Evolutionary conservation across 345 rosid genomes (phyloP), one percentile per base, ranked within the genome.

Genomic region (Hirschfeldia incana): DNA sequence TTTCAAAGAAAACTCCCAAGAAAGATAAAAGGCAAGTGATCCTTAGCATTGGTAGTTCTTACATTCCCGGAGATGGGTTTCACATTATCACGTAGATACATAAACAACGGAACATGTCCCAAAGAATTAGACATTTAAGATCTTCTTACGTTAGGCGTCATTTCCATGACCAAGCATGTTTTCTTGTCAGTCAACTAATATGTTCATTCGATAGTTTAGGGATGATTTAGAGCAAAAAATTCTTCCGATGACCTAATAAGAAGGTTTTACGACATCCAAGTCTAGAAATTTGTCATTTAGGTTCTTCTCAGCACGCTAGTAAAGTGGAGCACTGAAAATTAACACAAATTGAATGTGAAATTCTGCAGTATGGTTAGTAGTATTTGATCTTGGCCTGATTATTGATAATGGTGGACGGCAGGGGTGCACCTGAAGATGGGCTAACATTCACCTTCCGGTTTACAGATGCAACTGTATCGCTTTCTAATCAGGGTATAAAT

Each of bases 381-480:
- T 84, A 58, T 62, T 73, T 69, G 73, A 77, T 28, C 63, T 71
- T 49, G 59, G 68, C 46, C 46, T 39, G 36, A 65, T 69, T 49
- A 53, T 70, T 76, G 74, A 75, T 80, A 67, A 61, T 84, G 28
- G 55, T 85, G 78, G 77, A 66, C 76, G 74, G 46, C 89, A 95
- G 97, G 89, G 91, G 84, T 86, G 94, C 87, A 15, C 85, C 98
- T 64, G 99, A 91, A 80, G 99, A 93, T 76, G 92, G 98, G 57
- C 92, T 91, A 81, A 80, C 94, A 73, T 95, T 95, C 87, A 91
- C 96, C 72, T 95, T 95, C 84, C 97, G 99, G 73, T 95, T 95
- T 87, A 92, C 97, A 8, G 99, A 95, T 86, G 86, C 92, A 76
- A 84, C 92, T 44, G 59, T 80, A 74, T 90, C 98, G 29, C 80